A percentile compares a stretch with the other conserved stretches of the same genome.
Evolutionary conservation across 73 alveolate genomes (phyloP).

Genomic region (Loxodes magnus): DNA sequence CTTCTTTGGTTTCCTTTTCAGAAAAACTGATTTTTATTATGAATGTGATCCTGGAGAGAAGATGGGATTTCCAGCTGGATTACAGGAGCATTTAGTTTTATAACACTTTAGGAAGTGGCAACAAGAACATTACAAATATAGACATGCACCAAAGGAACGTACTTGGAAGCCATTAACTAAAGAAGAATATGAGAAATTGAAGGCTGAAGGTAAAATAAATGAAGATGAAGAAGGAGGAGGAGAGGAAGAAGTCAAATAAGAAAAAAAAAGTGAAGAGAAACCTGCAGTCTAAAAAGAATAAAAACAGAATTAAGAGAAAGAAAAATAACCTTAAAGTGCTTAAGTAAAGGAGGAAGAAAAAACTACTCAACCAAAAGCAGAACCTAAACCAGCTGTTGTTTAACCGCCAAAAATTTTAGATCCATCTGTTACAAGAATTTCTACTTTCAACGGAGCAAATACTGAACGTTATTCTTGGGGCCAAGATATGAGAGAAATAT

Average conservation of each 20-base stretch:
- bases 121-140: constrained; percentile 88
- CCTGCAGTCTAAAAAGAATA: background rate
- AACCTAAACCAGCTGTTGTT: constrained; percentile 22
- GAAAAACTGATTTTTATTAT: constrained; percentile 90
- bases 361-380: constrained; percentile 42
- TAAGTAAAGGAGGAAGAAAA: constrained; percentile 16
- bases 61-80: constrained; percentile 97
- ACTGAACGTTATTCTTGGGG: constrained; percentile 95
- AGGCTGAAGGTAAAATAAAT: constrained; percentile 29
- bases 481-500: constrained; percentile 82
- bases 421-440: constrained; percentile 34
- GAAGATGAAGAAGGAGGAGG: constrained; percentile 44
- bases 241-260: constrained; percentile 16
- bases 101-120: constrained; percentile 78
- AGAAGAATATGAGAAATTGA: constrained; percentile 42
- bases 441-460: constrained; percentile 93
- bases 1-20: constrained; percentile 78
- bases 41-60: constrained; percentile 94
- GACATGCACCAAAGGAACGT: constrained; percentile 61
- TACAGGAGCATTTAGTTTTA: constrained; percentile 70
- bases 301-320: constrained; percentile 20
- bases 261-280: constrained; percentile 10
- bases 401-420: constrained; percentile 38
- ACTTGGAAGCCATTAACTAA: constrained; percentile 58
- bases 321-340: constrained; percentile 23